Evolutionary conservation across 2,329 filamentous ascomycete species (phyloP), one percentile per base, ranked within the genome.

Genomic region (Ophiocordyceps robertsii): DNA sequence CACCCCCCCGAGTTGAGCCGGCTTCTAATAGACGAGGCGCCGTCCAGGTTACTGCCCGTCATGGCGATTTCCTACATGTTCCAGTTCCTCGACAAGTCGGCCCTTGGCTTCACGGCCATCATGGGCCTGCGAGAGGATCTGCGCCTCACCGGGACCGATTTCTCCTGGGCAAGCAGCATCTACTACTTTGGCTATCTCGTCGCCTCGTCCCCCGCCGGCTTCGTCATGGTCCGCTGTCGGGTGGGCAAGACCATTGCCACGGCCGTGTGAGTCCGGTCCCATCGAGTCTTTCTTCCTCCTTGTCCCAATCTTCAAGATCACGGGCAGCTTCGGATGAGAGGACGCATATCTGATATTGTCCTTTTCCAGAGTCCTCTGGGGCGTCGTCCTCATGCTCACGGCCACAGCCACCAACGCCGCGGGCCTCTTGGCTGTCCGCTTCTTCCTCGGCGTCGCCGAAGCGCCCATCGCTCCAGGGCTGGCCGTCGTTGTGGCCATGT

Each of bases 51-150:
- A 29, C 67, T 80, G 56, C 77, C 67, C 4, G 45, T 68, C 44
- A 66, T 70, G 63, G 73, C 59, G 43, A 64, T 49, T 51, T 72
- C 65, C 1, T 80, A 80, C 51, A 67, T 72, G n/a, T 58, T 79
- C 6, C 75, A 80, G 46, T 80, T 72, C 47, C 61, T 76, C 2
- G 77, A 81, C 58, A 80, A 81, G 54, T 72, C 70, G 0, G 69
- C 68, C 0, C 57, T 77, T 1, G 65, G 60, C n/a, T 72, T 71
- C 52, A 67, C 69, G 0, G 66, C 67, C 32, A 60, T 73, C 47
- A 65, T 73, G 64, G 67, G 69, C 1, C 53, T 74, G 5, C 61
- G 59, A 30, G 50, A 61, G 6, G 69, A 70, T 21, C 63, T 70
- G 41, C 48, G 57, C 12, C 55, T 75, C 19, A 59, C 62, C 8